Evolutionary conservation across 2,329 filamentous ascomycete species (phyloP).

Genomic region (Colletotrichum spinosum): DNA sequence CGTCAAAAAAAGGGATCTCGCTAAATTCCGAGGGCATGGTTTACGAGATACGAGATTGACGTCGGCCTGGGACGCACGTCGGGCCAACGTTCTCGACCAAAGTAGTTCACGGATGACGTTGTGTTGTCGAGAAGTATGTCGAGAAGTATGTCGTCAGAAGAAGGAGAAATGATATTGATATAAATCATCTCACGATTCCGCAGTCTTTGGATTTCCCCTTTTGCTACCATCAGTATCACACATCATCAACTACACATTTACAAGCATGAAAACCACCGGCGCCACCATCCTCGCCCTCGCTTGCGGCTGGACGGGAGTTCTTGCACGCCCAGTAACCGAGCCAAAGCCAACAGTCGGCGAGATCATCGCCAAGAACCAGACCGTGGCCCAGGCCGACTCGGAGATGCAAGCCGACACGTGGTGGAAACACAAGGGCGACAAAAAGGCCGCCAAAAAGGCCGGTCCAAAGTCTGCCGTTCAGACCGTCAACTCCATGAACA

Average conservation of each 20-base stretch:
- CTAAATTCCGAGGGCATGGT: no score
- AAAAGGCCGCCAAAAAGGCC: not conserved
- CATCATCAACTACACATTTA: not conserved
- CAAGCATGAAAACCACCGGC: constrained; percentile 9
- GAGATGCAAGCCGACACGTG: not conserved
- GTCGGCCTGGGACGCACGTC: no score
- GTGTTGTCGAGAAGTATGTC: no score
- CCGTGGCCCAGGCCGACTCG: not conserved
- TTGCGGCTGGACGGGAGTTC: not conserved
- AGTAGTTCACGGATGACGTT: no score
- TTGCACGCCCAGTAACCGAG: constrained; percentile 2
- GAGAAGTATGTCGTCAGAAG: no score
- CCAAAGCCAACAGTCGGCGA: not conserved
- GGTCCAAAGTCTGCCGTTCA: not conserved
- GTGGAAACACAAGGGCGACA: no score
- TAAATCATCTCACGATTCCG: not conserved
- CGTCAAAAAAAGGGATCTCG: not conserved
- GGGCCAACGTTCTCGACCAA: no score
- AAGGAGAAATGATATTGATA: no score
- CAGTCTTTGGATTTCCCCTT: fast-evolving
- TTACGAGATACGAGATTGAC: no score
- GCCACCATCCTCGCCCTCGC: not conserved
- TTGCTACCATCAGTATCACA: not conserved
- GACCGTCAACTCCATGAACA: constrained; percentile 6
- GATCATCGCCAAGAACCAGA: not conserved